Evolutionary conservation across 306 rosid genomes (phyloP).

Genomic region (Vigna radiata): DNA sequence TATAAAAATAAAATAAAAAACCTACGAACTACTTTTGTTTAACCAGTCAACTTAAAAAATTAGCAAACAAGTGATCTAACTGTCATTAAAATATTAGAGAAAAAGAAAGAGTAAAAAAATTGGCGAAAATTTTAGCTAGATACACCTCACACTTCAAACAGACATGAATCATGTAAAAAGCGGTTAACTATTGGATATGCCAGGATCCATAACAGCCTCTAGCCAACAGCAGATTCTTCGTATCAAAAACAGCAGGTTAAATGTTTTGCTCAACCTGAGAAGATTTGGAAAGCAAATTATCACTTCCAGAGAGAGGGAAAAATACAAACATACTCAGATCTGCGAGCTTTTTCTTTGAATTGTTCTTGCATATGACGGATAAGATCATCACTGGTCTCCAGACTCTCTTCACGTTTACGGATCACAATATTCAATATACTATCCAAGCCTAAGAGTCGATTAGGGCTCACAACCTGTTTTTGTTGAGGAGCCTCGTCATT

Average conservation of each 20-base stretch:
- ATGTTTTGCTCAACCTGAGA: conserved; percentile 10
- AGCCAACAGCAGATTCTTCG: conserved; percentile 25
- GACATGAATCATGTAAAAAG: conserved; percentile 33
- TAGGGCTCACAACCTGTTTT: conserved; percentile 80
- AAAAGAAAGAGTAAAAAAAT: background rate
- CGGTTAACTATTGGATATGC: conserved; percentile 24
- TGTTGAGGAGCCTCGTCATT: conserved; percentile 77
- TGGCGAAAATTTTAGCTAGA: conserved; percentile 34
- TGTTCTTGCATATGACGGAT: conserved; percentile 98
- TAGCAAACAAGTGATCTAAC: conserved; percentile 4
- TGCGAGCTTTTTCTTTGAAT: conserved; percentile 96
- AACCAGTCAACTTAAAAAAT: conserved; percentile 30
- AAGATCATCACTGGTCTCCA: conserved; percentile 97
- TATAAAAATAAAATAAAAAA: background rate
- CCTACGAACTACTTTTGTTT: background rate
- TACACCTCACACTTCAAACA: conserved; percentile 21
- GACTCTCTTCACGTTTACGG: conserved; percentile 74
- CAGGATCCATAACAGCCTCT: conserved; percentile 35
- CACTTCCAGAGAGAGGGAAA: conserved; percentile 30
- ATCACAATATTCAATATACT: conserved; percentile 91
- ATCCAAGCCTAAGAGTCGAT: conserved; percentile 87
- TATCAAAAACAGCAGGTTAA: conserved; percentile 33
- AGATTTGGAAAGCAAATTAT: conserved; percentile 37
- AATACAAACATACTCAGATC: conserved; percentile 74
- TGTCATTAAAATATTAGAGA: background rate